A percentile compares a stretch with the other conserved stretches of the same genome.
Evolutionary conservation across 2,329 filamentous ascomycete species (phyloP).

Genomic region (Biscogniauxia marginata): DNA sequence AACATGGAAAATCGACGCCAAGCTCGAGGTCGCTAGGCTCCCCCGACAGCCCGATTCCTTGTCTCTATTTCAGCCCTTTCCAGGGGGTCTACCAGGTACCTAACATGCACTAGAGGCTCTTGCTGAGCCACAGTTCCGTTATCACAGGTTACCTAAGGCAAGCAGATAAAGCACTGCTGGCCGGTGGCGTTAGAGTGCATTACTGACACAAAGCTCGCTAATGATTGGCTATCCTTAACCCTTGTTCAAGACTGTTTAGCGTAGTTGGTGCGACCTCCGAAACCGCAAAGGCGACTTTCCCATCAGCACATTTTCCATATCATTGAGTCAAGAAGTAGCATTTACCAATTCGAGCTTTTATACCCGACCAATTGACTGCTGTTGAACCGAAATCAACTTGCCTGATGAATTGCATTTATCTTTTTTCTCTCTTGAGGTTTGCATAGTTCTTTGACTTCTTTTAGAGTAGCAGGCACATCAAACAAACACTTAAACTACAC

Average conservation of each 20-base stretch:
- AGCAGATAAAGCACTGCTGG: neutral
- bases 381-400: too few species aligned
- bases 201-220: conserved; percentile 2
- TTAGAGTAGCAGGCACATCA: too few species aligned
- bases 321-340: conserved; percentile 10
- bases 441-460: too few species aligned
- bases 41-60: too few species aligned
- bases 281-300: conserved; percentile 15
- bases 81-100: too few species aligned
- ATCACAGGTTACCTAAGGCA: neutral
- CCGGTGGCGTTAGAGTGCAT: neutral
- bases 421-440: too few species aligned
- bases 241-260: neutral
- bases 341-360: neutral
- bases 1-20: too few species aligned
- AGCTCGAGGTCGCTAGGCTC: too few species aligned
- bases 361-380: neutral
- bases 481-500: too few species aligned
- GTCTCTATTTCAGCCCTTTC: neutral
- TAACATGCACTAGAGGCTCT: neutral
- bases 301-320: conserved; percentile 16
- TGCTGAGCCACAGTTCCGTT: neutral
- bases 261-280: conserved; percentile 19
- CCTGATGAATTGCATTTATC: too few species aligned
- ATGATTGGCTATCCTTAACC: neutral